phyloP scores from a whole-genome alignment of 208 protist species.

The Trypanosomatidae sp. region DNA sequence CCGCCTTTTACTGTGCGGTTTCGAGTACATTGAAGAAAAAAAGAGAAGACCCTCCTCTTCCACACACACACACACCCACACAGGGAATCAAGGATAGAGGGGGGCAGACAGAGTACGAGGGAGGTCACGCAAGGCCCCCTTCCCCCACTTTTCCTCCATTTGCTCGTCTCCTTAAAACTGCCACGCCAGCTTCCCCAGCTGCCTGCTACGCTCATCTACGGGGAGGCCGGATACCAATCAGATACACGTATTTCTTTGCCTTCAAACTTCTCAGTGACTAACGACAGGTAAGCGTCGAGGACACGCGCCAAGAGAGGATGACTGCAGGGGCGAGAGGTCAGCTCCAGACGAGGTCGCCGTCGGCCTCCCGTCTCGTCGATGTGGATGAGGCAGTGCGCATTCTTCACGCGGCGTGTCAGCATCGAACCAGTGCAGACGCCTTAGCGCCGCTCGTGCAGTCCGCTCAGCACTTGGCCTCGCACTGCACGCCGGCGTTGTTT shows the following conservation, averaged over 20 bases:
- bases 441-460: slow-evolving; percentile 26
- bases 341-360: slow-evolving; percentile 6
- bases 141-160: not conserved
- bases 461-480: slow-evolving; percentile 17
- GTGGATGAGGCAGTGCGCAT: slow-evolving; percentile 23
- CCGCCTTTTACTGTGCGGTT: not conserved
- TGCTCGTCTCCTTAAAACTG: not conserved
- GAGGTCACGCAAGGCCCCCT: not conserved
- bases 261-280: not conserved
- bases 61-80: not conserved
- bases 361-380: slow-evolving; percentile 9
- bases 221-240: not conserved
- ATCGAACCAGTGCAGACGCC: slow-evolving; percentile 2
- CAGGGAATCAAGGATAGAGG: not conserved
- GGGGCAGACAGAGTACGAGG: not conserved
- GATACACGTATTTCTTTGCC: not conserved
- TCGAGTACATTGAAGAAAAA: not conserved
- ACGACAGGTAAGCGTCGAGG: not conserved
- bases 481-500: slow-evolving; percentile 38
- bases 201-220: not conserved
- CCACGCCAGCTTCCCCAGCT: not conserved
- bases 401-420: slow-evolving; percentile 18
- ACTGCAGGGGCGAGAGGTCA: not conserved
- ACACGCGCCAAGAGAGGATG: not conserved
- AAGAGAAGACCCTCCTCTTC: not conserved